Conservation (phyloP, 805 yeast species). For the Candida fluviatilis region DNA sequence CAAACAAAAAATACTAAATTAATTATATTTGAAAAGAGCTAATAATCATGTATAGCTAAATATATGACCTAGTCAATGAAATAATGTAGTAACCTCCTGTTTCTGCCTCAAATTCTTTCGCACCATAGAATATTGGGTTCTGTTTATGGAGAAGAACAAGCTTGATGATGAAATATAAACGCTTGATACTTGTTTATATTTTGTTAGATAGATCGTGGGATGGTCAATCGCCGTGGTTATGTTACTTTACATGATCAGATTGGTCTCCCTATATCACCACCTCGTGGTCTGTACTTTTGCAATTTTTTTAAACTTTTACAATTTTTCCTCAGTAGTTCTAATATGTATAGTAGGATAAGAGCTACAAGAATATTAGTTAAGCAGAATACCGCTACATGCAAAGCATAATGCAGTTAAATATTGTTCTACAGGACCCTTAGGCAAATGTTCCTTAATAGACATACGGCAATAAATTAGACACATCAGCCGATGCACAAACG, state of each 20-base stretch:
- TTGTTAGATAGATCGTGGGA: constrained; percentile 44
- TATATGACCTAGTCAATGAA: not conserved
- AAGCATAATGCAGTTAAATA: no score
- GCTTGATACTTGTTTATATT: constrained; percentile 46
- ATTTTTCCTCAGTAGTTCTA: no score
- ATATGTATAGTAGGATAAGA: no score
- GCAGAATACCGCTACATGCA: no score
- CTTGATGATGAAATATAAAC: constrained; percentile 31
- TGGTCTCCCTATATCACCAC: constrained; percentile 10
- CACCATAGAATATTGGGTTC: constrained; percentile 54
- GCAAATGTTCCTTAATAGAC: no score
- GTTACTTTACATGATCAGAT: constrained; percentile 9
- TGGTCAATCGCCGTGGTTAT: constrained; percentile 11
- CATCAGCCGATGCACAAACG: no score
- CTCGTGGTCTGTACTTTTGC: no score
- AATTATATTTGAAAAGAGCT: no score
- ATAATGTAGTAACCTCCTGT: constrained; percentile 38
- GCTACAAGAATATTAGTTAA: no score
- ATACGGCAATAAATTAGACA: no score
- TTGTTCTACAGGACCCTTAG: no score
- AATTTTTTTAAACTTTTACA: no score
- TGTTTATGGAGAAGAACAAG: constrained; percentile 60
- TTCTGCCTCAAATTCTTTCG: constrained; percentile 58
- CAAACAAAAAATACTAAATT: not conserved
- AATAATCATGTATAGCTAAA: constrained; percentile 1